phyloP scores from a whole-genome alignment of 2,329 filamentous ascomycete genomes.

The Colletotrichum karsti region DNA sequence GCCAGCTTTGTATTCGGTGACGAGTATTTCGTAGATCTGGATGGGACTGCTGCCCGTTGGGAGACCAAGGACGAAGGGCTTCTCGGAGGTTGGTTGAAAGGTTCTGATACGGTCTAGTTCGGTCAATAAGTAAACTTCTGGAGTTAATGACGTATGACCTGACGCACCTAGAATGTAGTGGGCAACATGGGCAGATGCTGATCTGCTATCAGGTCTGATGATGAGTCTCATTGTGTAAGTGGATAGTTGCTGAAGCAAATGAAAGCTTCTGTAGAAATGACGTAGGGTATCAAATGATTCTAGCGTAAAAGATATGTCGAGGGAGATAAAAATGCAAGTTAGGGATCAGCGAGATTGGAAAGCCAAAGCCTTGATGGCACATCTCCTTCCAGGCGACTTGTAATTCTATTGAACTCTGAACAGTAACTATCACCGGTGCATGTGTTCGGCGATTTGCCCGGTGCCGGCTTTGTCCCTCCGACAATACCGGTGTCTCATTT shows the following conservation, averaged over 20 bases:
- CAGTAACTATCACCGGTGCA: neutral
- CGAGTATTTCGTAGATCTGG: slow-evolving; percentile 60
- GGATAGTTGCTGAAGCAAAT: no score
- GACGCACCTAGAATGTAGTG: slow-evolving; percentile 77
- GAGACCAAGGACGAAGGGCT: slow-evolving; percentile 33
- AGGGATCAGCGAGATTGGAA: no score
- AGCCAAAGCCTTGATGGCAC: fast-evolving
- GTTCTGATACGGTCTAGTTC: slow-evolving; percentile 50
- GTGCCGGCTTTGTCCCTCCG: neutral
- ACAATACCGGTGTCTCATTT: slow-evolving; percentile 22
- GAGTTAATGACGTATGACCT: no score
- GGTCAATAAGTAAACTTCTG: no score
- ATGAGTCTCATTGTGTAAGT: slow-evolving; percentile 71
- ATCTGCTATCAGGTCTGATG: slow-evolving; percentile 70
- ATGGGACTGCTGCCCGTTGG: slow-evolving; percentile 34
- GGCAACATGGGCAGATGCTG: slow-evolving; percentile 74
- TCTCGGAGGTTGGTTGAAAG: slow-evolving; percentile 31
- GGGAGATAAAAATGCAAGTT: no score
- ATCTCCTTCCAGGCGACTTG: neutral
- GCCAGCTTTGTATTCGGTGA: slow-evolving; percentile 67
- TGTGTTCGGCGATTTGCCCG: neutral
- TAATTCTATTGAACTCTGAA: neutral
- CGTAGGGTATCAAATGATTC: no score
- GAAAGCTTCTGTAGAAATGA: no score
- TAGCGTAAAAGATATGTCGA: no score